Conservation (phyloP, 148 eudicot genomes). For the Bassia scoparia region DNA sequence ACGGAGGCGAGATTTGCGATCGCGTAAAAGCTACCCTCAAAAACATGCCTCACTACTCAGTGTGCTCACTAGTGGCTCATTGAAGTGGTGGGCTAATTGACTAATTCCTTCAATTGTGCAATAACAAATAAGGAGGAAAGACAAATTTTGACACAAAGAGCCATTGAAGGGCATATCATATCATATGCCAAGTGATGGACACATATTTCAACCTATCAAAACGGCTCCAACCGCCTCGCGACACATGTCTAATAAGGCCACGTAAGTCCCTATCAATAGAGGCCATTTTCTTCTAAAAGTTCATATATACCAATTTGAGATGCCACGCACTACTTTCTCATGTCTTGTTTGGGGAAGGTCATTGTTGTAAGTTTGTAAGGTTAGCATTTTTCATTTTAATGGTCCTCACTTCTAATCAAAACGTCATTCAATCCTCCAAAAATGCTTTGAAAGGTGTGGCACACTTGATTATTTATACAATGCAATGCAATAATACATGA, state of each 20-base stretch:
- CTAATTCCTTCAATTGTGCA: neutral
- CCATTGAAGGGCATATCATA: neutral
- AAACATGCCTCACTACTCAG: neutral
- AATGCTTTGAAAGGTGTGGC: neutral
- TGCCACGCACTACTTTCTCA: slow-evolving; percentile 11
- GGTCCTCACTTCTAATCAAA: neutral
- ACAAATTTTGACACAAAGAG: neutral
- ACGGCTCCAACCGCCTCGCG: neutral
- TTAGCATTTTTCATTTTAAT: neutral
- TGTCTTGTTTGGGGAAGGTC: slow-evolving; percentile 26
- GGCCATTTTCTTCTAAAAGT: slow-evolving; percentile 25
- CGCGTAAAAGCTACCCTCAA: neutral
- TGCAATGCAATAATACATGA: neutral
- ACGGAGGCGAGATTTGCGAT: neutral
- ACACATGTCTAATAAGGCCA: slow-evolving; percentile 20
- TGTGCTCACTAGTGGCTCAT: neutral
- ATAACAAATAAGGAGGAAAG: neutral
- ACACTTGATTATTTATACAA: neutral
- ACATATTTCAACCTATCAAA: neutral
- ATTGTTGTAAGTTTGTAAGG: neutral
- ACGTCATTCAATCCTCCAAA: neutral
- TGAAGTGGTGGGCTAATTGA: neutral
- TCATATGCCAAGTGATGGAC: neutral
- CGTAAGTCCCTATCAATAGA: slow-evolving; percentile 12
- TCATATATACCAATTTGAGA: slow-evolving; percentile 2